phyloP scores from a whole-genome alignment of 2,329 filamentous ascomycete species.

The Penicillium fuscoglaucum region DNA sequence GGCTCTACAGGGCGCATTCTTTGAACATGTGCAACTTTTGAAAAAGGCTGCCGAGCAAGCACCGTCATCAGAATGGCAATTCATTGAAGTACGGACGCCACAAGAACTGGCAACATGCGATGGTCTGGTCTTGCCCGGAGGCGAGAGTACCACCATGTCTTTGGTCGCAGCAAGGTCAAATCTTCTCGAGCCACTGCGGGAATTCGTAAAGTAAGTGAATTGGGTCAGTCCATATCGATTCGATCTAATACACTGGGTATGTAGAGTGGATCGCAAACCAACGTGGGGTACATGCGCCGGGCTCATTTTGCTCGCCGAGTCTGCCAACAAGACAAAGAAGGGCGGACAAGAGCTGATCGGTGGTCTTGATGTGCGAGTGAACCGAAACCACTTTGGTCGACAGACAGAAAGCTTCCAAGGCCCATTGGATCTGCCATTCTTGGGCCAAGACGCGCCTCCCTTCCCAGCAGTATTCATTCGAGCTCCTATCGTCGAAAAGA shows the following conservation, averaged over 20 bases:
- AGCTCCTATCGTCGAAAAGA: constrained; percentile 85
- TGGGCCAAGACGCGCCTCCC: constrained; percentile 48
- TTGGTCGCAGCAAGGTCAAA: constrained; percentile 80
- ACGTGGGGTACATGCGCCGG: constrained; percentile 97
- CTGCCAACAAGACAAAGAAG: constrained; percentile 83
- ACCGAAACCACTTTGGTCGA: constrained; percentile 91
- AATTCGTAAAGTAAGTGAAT: constrained; percentile 79
- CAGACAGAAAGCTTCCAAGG: constrained; percentile 91
- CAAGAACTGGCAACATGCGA: constrained; percentile 71
- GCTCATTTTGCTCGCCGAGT: constrained; percentile 83
- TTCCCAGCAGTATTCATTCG: constrained; percentile 91
- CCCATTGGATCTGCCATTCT: constrained; percentile 70
- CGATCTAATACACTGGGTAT: constrained; percentile 22
- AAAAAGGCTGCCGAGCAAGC: constrained; percentile 58
- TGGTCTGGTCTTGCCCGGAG: constrained; percentile 85
- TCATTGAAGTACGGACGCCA: constrained; percentile 77
- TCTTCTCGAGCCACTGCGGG: constrained; percentile 76
- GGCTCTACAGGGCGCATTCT: constrained; percentile 88
- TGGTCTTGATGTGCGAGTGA: constrained; percentile 84
- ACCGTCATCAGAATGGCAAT: constrained; percentile 51
- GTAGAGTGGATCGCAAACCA: constrained; percentile 71
- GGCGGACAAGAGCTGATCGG: constrained; percentile 93
- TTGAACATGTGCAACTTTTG: constrained; percentile 80
- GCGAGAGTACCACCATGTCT: constrained; percentile 91
- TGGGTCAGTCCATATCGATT: neutral